Base-by-base conservation (phyloP, 2,329 filamentous ascomycete genomes). In the Diaporthe sp. region DNA sequence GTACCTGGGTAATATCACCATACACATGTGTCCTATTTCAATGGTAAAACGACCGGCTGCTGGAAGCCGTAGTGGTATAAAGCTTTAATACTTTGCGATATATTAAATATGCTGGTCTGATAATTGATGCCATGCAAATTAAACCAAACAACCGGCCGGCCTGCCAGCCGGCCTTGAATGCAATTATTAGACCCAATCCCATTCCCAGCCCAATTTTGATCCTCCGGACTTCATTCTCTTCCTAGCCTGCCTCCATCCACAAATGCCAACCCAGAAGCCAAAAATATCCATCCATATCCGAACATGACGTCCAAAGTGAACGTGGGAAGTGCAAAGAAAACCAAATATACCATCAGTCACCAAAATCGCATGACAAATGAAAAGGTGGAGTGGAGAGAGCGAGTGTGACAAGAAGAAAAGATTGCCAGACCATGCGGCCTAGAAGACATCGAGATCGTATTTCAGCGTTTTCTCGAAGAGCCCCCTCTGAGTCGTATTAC, bases 361-460 rank as follows among this genome's bases (percentile, higher is more conserved):
- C n/a, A 28, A n/a, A n/a, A 42, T 42, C 34, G 9, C 2, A 28
- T 19, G 34, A 39, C 46, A 68, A 42, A 68, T 12, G 25, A 65
- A 49, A 39, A 31, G n/a, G 15, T 19, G 37, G n/a, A 34, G 10
- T 6, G 7, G 28, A 31, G 17, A 65, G 49, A 65, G 17, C 5
- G 17, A 65, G 12, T 22, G 42, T 34, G 25, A 65, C 28, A 65
- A 46, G 25, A 28, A 15, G n/a, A 44, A 34, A 58, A 61, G 17
- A 9, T 55, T 39, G 49, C 37, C 49, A 55, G 49, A 53, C 65
- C 49, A 42, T 70, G 34, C 17, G 65, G 65, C 65, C 65, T 42
- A 39, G 65, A 70, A 42, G 65, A 70, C 65, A 70, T 49, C 65
- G 49, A 70, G 65, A 55, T 70, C 22, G 37, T 70, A 70, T 70